Conservation (phyloP, 495 filamentous ascomycete species). For the Neohortaea acidophila region DNA sequence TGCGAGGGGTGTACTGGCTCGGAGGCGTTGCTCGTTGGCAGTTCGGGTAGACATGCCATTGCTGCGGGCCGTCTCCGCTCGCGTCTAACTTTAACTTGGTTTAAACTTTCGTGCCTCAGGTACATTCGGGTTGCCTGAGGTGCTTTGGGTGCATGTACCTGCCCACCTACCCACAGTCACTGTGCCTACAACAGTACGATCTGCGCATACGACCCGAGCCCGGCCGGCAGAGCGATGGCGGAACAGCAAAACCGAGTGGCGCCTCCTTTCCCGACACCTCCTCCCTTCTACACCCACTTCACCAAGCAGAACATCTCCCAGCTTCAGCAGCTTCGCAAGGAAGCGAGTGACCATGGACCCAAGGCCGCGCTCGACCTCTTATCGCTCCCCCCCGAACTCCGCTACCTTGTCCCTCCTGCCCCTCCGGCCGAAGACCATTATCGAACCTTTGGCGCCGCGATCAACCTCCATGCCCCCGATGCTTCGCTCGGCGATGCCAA, state of each 20-base stretch:
- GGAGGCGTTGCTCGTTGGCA: too few species aligned
- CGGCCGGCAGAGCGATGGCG: too few species aligned
- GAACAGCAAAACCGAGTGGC: slow-evolving; percentile 29
- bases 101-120: too few species aligned
- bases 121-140: too few species aligned
- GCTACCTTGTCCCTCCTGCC: slow-evolving; percentile 61
- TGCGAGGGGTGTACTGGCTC: too few species aligned
- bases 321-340: slow-evolving; percentile 37
- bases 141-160: too few species aligned
- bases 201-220: too few species aligned
- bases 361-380: slow-evolving; percentile 30
- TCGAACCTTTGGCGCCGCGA: slow-evolving; percentile 53
- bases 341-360: slow-evolving; percentile 2
- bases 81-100: too few species aligned
- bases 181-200: too few species aligned
- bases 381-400: slow-evolving; percentile 53
- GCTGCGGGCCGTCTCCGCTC: too few species aligned
- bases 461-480: slow-evolving; percentile 47
- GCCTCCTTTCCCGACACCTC: slow-evolving; percentile 65
- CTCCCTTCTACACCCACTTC: slow-evolving; percentile 81
- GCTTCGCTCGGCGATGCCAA: slow-evolving; percentile 23
- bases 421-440: slow-evolving; percentile 53
- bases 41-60: too few species aligned
- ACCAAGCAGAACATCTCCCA: slow-evolving; percentile 59
- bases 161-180: too few species aligned